Evolutionary conservation across 805 yeast species (phyloP), one percentile per base, ranked within the genome.

Genomic region (Ogataea paradorogensis): DNA sequence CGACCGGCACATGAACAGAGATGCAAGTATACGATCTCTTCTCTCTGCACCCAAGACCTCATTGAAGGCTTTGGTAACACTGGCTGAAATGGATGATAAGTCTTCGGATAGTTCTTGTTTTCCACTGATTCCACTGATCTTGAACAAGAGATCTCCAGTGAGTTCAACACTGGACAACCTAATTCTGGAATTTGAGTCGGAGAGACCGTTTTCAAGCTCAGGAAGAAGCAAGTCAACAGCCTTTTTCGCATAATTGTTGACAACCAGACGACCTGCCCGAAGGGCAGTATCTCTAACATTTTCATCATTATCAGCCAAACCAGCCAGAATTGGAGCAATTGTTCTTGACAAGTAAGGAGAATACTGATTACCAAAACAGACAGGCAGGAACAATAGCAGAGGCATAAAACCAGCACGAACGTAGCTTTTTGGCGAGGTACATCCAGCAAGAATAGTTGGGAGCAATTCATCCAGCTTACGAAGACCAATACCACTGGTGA

Each of bases 351-450:
- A 74, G 58, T 91, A 93, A 9, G 98, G 95, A 18, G 96, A 76
- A 66, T 91, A 87, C 59, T 84, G 91, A 25, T 82, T 70, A 29
- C 97, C 97, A 61, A 93, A 93, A 62, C 96, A 86, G 36, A 91
- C 95, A 2, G 99, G 99, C 47, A 93, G 68, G 59, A 86, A 93
- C 37, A 93, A 67, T 58, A 93, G 68, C 58, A 93, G 63, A 15
- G 97, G 96, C 82, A 89, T 81, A 62, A 78, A 93, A 28, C 98
- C 96, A 45, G 91, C 95, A 59, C 97, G 83, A 33, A 88, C 76
- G 59, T 80, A 79, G 15, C 82, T 55, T 55, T 84, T 76, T n/a
- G 80, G 56, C 29, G 79, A 76, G 9, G 78, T 70, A 16, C 95
- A 86, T 55, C 82, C 82, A 6, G 76, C 65, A 53, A 93, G 71